These are phyloP conservation scores for Tolypocladium sp. DNA, from an alignment of 2,329 filamentous ascomycete genomes.

Conservation along the genomic window DNA sequence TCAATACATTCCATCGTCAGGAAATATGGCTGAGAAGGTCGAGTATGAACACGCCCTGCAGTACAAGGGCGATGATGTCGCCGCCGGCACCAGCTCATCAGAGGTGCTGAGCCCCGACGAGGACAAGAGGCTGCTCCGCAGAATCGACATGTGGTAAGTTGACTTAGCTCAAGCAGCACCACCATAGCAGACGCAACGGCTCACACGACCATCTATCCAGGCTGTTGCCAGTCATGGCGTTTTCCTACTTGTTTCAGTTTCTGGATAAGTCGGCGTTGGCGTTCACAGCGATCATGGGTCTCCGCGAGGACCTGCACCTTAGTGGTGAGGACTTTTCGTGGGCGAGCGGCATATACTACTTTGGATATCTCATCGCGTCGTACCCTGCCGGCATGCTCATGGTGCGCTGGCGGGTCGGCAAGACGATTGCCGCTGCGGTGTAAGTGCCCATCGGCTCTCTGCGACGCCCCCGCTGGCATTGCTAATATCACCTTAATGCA, in stretches of 20 bases:
- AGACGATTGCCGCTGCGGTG: constrained; percentile 13
- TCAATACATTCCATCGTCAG: neutral
- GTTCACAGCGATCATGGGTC: constrained; percentile 41
- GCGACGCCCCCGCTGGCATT: neutral
- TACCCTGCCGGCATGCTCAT: constrained; percentile 16
- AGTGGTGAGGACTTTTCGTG: constrained; percentile 42
- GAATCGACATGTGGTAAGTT: constrained; percentile 49
- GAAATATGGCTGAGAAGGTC: neutral
- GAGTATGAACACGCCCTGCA: neutral
- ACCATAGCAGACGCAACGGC: no score
- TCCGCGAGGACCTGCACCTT: constrained; percentile 33
- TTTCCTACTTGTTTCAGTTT: constrained; percentile 50
- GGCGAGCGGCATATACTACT: constrained; percentile 40
- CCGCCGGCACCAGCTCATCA: neutral
- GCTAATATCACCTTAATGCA: neutral
- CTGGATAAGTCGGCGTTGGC: constrained; percentile 49
- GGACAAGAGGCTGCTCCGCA: constrained; percentile 45
- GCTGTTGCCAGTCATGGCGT: constrained; percentile 42
- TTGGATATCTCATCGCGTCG: constrained; percentile 33
- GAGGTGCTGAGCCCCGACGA: constrained; percentile 13
- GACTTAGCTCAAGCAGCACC: neutral
- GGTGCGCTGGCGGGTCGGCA: constrained; percentile 15
- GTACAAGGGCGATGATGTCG: neutral
- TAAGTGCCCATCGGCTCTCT: constrained; percentile 1
- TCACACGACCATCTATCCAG: constrained; percentile 13